These are phyloP conservation scores for Bassia scoparia DNA, from an alignment of 148 eudicot species.

Conservation along the genomic window DNA sequence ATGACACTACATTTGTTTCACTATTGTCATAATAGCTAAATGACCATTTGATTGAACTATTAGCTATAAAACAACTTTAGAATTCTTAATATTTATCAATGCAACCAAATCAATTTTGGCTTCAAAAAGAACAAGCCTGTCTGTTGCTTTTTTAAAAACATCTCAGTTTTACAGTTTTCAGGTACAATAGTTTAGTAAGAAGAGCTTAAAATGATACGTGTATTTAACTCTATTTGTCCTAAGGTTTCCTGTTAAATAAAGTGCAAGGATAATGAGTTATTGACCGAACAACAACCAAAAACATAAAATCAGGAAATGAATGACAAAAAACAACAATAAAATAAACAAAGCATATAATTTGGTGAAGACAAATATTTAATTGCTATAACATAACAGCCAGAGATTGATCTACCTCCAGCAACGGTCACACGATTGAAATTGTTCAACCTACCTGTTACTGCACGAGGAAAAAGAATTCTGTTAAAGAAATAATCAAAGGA, in stretches of 20 bases:
- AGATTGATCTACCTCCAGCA: conserved; percentile 43
- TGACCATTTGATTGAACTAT: neutral
- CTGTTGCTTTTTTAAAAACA: neutral
- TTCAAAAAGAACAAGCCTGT: neutral
- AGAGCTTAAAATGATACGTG: neutral
- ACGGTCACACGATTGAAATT: conserved; percentile 32
- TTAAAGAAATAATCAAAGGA: neutral
- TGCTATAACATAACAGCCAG: conserved; percentile 7
- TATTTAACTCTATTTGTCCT: too few relatives aligned
- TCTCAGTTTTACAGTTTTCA: too few relatives aligned
- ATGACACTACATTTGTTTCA: neutral
- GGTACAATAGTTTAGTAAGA: neutral
- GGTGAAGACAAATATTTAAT: neutral
- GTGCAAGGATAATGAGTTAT: too few relatives aligned
- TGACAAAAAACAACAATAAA: neutral
- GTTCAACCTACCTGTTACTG: conserved; percentile 48
- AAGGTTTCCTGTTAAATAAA: too few relatives aligned
- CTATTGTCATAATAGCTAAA: neutral
- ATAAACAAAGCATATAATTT: neutral
- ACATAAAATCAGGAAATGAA: neutral
- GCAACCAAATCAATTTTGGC: neutral
- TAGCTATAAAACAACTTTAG: too few relatives aligned
- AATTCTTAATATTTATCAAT: neutral
- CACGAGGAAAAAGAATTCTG: conserved; percentile 20
- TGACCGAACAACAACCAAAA: neutral